phyloP scores from a whole-genome alignment of 257 asterid species.

The Nicotiana tomentosiformis region DNA sequence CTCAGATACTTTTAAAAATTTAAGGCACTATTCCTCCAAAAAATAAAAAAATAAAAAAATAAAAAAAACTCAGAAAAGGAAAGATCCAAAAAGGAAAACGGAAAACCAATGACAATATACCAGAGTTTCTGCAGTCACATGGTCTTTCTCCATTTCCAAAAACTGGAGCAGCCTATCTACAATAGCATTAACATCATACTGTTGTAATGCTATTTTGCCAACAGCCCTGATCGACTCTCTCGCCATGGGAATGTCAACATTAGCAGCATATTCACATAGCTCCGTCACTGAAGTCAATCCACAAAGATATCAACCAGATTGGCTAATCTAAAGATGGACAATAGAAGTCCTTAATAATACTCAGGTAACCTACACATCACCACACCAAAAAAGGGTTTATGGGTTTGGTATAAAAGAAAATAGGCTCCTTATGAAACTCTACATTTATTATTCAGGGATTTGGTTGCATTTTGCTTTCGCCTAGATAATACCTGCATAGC shows the following conservation, averaged over 20 bases:
- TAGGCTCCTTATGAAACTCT: too few relatives aligned
- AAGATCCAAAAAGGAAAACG: not conserved
- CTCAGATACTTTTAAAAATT: not conserved
- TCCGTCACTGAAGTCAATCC: conserved; percentile 71
- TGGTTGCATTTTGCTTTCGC: too few relatives aligned
- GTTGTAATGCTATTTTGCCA: conserved; percentile 97
- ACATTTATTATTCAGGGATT: too few relatives aligned
- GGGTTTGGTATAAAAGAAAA: too few relatives aligned
- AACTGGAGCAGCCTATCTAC: conserved; percentile 98
- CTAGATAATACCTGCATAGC: too few relatives aligned
- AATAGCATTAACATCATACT: conserved; percentile 97
- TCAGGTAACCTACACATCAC: not conserved
- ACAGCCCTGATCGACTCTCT: conserved; percentile 99
- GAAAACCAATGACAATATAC: conserved; percentile 25
- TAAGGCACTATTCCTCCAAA: not conserved
- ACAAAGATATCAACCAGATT: conserved; percentile 17
- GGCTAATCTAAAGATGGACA: conserved; percentile 5
- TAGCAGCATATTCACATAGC: conserved; percentile 98
- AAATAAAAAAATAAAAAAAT: not conserved
- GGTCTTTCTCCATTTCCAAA: conserved; percentile 98
- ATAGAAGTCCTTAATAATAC: conserved; percentile 3
- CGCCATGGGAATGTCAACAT: conserved; percentile 96
- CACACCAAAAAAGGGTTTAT: too few relatives aligned
- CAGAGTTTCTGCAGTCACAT: conserved; percentile 98
- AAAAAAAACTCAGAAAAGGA: not conserved